Evolutionary conservation across 495 filamentous ascomycete species (phyloP), one percentile per base, ranked within the genome.

Genomic region (Hypoxylon lienhwacheense): DNA sequence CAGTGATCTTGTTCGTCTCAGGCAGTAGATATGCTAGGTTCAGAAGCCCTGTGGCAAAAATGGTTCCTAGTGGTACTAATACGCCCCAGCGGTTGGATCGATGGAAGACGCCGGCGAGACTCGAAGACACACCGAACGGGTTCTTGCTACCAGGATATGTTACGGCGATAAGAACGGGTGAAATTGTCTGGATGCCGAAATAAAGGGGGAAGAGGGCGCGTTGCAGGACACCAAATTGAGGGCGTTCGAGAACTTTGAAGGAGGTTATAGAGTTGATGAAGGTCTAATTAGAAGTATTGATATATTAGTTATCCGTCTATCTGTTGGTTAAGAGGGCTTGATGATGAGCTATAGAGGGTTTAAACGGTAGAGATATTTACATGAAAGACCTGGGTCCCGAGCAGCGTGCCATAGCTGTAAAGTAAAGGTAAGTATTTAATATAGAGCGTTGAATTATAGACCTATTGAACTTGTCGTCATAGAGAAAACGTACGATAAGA

Each of bases 161-260:
- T 45, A 95, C 65, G n/a, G 86, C 85, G 6, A 96, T 73, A 14
- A 90, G 59, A 10, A 83, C 67, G 5, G 92, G 88, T 2, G 89
- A 74, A 4, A 80, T 77, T 3, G 87, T 82, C 74, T 96, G 91
- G 33, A 96, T 69, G 17, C 80, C 74, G 70, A 97, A 96, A 75
- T 92, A 97, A 59, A 86, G 70, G 16, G 92, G 92, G 72, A 95
- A 92, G 63, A 90, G 82, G 60, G 79, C 79, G 25, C 81, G 72
- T 72, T 95, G 92, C 19, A 97, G 77, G 26, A 80, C 75, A 4
- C 83, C 77, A 73, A 97, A 97, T 66, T 91, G 84, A 0, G 89
- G 82, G 7, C 89, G 84, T 7, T 88, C 77, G 37, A 97, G 82
- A 46, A 81, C 78, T 34, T 76, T 78, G 76, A 84, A 96, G 46